Conservation (phyloP, 768 basidiomycete species). For the Mycena maculata region DNA sequence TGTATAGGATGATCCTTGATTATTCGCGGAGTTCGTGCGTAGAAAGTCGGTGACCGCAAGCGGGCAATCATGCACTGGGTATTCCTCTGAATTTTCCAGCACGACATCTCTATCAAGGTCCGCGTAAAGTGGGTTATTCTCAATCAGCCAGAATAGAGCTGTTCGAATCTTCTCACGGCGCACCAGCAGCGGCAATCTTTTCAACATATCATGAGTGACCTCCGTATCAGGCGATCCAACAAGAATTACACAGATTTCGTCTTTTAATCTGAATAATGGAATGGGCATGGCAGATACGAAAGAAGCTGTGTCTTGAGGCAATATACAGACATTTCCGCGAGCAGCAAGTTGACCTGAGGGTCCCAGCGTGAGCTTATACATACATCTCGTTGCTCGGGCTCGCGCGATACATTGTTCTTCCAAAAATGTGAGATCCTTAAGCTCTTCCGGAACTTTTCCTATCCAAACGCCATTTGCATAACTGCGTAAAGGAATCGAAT, state of each 20-base stretch:
- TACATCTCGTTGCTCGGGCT: slow-evolving; percentile 34
- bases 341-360: slow-evolving; percentile 35
- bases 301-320: slow-evolving; percentile 33
- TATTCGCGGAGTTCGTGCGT: slow-evolving; percentile 20
- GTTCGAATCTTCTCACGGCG: slow-evolving; percentile 11
- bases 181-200: slow-evolving; percentile 32
- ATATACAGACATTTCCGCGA: slow-evolving; percentile 37
- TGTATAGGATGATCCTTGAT: slow-evolving; percentile 29
- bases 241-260: slow-evolving; percentile 37
- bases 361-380: slow-evolving; percentile 32
- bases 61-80: slow-evolving; percentile 31
- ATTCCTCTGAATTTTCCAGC: no score
- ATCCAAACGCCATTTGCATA: no score
- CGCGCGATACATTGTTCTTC: no score
- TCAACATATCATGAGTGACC: slow-evolving; percentile 27
- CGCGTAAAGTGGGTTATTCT: no score
- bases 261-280: slow-evolving; percentile 19
- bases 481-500: slow-evolving; percentile 31
- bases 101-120: no score
- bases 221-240: slow-evolving; percentile 35
- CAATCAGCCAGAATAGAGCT: no score
- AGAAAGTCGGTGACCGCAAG: slow-evolving; percentile 20
- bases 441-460: no score
- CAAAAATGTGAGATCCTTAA: no score
- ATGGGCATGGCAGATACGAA: slow-evolving; percentile 17